Base-by-base conservation (phyloP, 2,329 filamentous ascomycete species). In the Bipolaris zeicola region DNA sequence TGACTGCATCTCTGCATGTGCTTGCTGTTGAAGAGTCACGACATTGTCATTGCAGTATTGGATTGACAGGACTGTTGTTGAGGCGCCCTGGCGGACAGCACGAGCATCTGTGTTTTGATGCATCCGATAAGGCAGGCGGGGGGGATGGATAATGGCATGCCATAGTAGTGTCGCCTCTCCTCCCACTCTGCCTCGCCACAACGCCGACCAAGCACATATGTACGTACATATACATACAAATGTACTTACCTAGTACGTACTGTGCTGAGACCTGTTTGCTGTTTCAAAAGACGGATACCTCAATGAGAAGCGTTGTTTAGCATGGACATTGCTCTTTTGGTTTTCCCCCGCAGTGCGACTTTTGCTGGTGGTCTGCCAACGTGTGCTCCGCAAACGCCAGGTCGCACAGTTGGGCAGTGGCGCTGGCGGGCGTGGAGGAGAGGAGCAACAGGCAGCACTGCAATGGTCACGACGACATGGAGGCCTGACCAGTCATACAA, bases 341-440 rank as follows among this genome's bases (percentile, higher is more conserved):
- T 7, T 26, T 26, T 26, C 26, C 26, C 26, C 26, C 18, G 4
- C 20, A 41, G n/a, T 22, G 10, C 31, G 26, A 31, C 42, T 47
- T 39, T 34, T 49, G 37, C 53, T 49, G 45, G 10, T 38, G 49
- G 44, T 28, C 49, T 52, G 50, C 24, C 41, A 37, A 14, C 55
- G 46, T 50, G 34, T 53, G 22, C 47, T 33, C 28, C 16, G 36
- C 36, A 24, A 37, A 36, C 28, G 13, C 48, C 36, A 18, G 28
- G 61, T 62, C 48, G 57, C 59, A 64, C 57, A 36, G 22, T 42
- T 14, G 43, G 49, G 47, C 36, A 49, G 49, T 54, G 44, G 34
- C 16, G 52, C 39, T 48, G 52, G 44, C 43, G 49, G 16, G 34
- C 28, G 18, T 24, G 16, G 41, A 28, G 41, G 2, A 28, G 20